Evolutionary conservation across 2,329 filamentous ascomycete species (phyloP), one percentile per base, ranked within the genome.

Genomic region (Leptographium lundbergii): DNA sequence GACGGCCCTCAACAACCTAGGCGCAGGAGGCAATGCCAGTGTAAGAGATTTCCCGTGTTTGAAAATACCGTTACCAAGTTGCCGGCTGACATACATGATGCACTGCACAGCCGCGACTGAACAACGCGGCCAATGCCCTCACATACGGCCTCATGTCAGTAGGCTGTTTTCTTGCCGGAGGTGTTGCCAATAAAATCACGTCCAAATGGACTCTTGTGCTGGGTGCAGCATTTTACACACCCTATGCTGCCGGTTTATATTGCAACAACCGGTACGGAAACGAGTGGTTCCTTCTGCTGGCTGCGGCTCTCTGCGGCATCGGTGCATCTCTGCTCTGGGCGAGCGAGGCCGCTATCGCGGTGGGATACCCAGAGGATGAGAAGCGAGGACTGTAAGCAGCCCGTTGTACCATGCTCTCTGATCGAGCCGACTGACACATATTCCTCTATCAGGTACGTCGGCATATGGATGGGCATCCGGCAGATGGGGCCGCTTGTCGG

Each of bases 121-220:
- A 45, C 17, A 45, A 45, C 19, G 51, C 51, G 7, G 57, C 51
- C 25, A 54, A 54, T 50, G 51, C 57, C 14, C 24, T 58, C 36
- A 53, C 48, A n/a, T 58, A 54, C n/a, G 57, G 57, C n/a, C 57
- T 58, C 13, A 54, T 58, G 34, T 53, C 57, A 4, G 27, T 58
- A 3, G 36, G 50, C 34, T 58, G 51, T 22, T 53, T 58, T 19
- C 36, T 58, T 9, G 51, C 50, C 13, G 57, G 51, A n/a, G 57
- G 48, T 6, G 57, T 58, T 19, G 32, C n/a, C 51, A 58, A 58
- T 29, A 45, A 53, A 34, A 58, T 58, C 39, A n/a, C 48, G 1
- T 6, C 34, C 6, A 58, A 48, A 25, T 54, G 48, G 24, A 53
- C 48, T 17, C 57, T 58, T 7, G 24, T 53, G 7, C 14, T 58